Evolutionary conservation across 2,329 filamentous ascomycete genomes (phyloP).

Genomic region (Fusarium chuoi): DNA sequence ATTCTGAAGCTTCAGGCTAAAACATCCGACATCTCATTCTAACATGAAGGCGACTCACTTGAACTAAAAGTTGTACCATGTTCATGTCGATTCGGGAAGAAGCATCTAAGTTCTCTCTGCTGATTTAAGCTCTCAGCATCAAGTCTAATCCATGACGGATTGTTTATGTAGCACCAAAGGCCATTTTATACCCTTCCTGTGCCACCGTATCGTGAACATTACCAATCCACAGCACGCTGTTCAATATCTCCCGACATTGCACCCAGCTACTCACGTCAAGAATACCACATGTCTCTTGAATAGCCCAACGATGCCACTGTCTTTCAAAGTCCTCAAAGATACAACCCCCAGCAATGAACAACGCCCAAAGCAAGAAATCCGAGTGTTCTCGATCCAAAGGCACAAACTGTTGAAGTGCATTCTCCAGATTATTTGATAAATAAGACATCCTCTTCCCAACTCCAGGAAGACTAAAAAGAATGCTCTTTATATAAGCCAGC

Average conservation of each 20-base stretch:
- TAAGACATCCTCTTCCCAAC: not conserved
- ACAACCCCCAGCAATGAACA: rapidly evolving
- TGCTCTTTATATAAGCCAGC: not conserved
- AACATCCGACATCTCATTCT: too few relatives aligned
- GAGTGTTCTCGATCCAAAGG: rapidly evolving
- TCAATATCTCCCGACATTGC: rapidly evolving
- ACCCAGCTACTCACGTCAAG: rapidly evolving
- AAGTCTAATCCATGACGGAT: too few relatives aligned
- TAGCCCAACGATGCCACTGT: not conserved
- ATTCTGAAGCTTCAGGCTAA: not conserved
- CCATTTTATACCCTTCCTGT: rapidly evolving
- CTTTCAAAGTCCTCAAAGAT: not conserved
- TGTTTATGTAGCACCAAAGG: not conserved
- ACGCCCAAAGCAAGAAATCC: not conserved
- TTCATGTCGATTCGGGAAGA: too few relatives aligned
- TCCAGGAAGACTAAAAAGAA: not conserved
- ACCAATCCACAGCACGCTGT: rapidly evolving
- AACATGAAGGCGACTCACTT: rapidly evolving
- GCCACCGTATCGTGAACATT: rapidly evolving
- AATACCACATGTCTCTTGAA: rapidly evolving
- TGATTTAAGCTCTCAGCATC: too few relatives aligned
- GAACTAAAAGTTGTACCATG: rapidly evolving
- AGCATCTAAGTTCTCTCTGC: too few relatives aligned
- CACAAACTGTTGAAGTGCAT: rapidly evolving
- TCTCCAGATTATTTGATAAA: rapidly evolving